Evolutionary conservation across 345 rosid genomes (phyloP).

Genomic region (Brassica carinata): DNA sequence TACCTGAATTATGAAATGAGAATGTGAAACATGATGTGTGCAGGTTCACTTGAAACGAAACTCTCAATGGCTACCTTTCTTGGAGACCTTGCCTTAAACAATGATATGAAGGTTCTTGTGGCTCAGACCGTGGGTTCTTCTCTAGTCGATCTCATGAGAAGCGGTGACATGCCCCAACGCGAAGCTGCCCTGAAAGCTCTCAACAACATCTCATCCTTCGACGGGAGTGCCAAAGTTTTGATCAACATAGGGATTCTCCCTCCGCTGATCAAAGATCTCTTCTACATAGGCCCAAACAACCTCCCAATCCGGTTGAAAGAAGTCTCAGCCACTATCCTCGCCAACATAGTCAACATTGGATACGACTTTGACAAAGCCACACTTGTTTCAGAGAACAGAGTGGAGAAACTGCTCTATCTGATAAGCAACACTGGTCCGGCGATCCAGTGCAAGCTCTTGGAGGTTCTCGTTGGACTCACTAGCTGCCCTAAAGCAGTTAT

Average conservation of each 20-base stretch:
- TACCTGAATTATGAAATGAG: not conserved
- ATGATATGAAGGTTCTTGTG: constrained; percentile 75
- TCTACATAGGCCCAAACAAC: constrained; percentile 68
- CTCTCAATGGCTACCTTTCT: constrained; percentile 85
- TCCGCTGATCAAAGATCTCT: constrained; percentile 84
- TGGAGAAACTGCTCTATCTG: constrained; percentile 77
- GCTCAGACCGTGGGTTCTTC: constrained; percentile 83
- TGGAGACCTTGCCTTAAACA: constrained; percentile 83
- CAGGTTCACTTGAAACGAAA: constrained; percentile 88
- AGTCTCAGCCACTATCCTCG: constrained; percentile 90
- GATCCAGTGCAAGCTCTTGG: constrained; percentile 93
- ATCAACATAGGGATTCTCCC: constrained; percentile 87
- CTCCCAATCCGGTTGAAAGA: constrained; percentile 91
- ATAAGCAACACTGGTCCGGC: constrained; percentile 98
- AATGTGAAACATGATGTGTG: constrained; percentile 35
- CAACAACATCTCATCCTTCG: constrained; percentile 80
- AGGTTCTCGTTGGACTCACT: constrained; percentile 46
- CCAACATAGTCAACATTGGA: constrained; percentile 82
- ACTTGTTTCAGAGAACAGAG: constrained; percentile 78
- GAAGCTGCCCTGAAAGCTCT: constrained; percentile 91
- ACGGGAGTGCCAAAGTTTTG: constrained; percentile 79
- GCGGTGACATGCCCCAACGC: constrained; percentile 64
- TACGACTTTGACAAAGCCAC: constrained; percentile 70
- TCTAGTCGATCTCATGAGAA: constrained; percentile 75
- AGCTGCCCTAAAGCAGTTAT: not conserved